phyloP scores from a whole-genome alignment of 352 stramenopile species.

The Pythium graminicola region DNA sequence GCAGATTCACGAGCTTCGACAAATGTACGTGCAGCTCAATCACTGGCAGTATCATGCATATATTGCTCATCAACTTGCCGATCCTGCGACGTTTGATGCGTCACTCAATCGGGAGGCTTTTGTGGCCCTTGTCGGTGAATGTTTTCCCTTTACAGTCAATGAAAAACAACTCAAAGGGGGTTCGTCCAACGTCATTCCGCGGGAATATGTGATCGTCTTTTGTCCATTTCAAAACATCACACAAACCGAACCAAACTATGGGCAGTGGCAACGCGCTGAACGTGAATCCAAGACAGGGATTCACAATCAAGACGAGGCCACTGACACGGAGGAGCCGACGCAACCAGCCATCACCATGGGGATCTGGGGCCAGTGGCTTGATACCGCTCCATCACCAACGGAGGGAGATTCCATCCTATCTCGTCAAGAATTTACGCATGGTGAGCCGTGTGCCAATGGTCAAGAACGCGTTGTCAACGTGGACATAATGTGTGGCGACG shows the following conservation, averaged over 20 bases:
- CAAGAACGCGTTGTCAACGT: conserved; percentile 66
- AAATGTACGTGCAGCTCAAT: conserved; percentile 44
- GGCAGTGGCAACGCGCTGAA: conserved; percentile 43
- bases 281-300: conserved; percentile 21
- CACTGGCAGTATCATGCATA: conserved; percentile 44
- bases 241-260: conserved; percentile 59
- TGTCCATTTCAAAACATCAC: conserved; percentile 82
- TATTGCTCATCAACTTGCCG: conserved; percentile 41
- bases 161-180: conserved; percentile 71
- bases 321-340: conserved; percentile 20
- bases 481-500: conserved; percentile 62
- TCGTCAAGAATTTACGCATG: conserved; percentile 62
- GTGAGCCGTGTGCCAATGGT: conserved; percentile 82
- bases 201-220: conserved; percentile 45
- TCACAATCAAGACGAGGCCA: conserved; percentile 5
- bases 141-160: conserved; percentile 58
- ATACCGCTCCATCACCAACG: not conserved
- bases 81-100: conserved; percentile 38
- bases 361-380: conserved; percentile 60
- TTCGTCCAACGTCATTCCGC: conserved; percentile 66
- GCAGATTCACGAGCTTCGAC: conserved; percentile 34
- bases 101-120: conserved; percentile 41
- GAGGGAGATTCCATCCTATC: conserved; percentile 5
- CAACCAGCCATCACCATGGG: conserved; percentile 38
- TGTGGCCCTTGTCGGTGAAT: conserved; percentile 51